phyloP scores from a whole-genome alignment of 225 moss, liverwort and hornwort genomes.

The Marchantia polymorpha region DNA sequence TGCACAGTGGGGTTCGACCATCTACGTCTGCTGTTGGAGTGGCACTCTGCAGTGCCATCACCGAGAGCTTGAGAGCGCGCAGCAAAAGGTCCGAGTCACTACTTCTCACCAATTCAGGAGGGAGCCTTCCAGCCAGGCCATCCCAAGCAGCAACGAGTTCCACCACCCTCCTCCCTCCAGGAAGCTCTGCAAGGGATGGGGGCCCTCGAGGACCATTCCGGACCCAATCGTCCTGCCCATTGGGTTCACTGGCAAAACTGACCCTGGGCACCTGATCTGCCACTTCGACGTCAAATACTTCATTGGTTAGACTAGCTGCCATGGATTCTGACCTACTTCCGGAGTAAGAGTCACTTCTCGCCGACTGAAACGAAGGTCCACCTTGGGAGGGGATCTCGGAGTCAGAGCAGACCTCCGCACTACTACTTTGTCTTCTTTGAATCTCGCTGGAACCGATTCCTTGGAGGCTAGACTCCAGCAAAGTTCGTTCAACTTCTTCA shows the following conservation, averaged over 20 bases:
- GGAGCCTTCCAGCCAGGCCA: slow-evolving; percentile 67
- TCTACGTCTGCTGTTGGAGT: slow-evolving; percentile 53
- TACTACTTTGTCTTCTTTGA: slow-evolving; percentile 17
- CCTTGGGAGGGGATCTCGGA: not conserved
- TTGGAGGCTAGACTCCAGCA: slow-evolving; percentile 38
- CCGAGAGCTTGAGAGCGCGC: slow-evolving; percentile 71
- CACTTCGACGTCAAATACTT: slow-evolving; percentile 29
- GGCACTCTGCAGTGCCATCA: slow-evolving; percentile 61
- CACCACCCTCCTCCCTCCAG: slow-evolving; percentile 80
- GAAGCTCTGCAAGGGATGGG: slow-evolving; percentile 56
- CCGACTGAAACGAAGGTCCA: slow-evolving; percentile 9
- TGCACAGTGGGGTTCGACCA: slow-evolving; percentile 70
- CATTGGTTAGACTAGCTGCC: slow-evolving; percentile 6
- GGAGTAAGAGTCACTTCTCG: slow-evolving; percentile 17
- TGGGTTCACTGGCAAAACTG: slow-evolving; percentile 23
- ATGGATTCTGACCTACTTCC: slow-evolving; percentile 5
- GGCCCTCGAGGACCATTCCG: slow-evolving; percentile 41
- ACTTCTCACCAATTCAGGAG: slow-evolving; percentile 57
- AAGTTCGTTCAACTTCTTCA: slow-evolving; percentile 35
- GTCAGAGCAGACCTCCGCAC: not conserved
- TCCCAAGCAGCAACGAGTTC: slow-evolving; percentile 94
- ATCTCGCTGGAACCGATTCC: slow-evolving; percentile 12
- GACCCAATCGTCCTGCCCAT: slow-evolving; percentile 28
- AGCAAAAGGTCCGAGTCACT: slow-evolving; percentile 67
- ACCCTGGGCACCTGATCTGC: slow-evolving; percentile 26